Percentiles rank a stretch among this genome's conserved stretches.
Evolutionary conservation across 2,329 filamentous ascomycete genomes (phyloP).

Genomic region (Diaporthe ilicicola): DNA sequence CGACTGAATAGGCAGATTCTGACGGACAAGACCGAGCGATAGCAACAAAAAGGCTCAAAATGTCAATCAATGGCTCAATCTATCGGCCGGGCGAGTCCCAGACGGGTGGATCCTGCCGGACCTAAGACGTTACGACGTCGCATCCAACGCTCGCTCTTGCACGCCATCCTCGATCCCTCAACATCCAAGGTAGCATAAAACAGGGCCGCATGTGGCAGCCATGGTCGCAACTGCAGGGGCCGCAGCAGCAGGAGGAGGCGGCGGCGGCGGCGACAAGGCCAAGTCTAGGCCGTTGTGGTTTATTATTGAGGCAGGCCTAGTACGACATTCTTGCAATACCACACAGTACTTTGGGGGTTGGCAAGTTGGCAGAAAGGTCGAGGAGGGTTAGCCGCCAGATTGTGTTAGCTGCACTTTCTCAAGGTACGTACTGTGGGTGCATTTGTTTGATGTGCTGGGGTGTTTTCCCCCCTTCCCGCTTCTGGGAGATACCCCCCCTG

Average conservation of each 20-base stretch:
- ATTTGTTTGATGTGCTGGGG: no score
- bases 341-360: no score
- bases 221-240: conserved; percentile 5
- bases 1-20: no score
- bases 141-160: neutral
- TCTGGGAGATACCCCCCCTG: neutral
- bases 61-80: conserved; percentile 6
- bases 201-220: conserved; percentile 6
- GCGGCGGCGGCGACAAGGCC: neutral
- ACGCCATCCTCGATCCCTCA: neutral
- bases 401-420: no score
- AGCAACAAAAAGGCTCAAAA: neutral
- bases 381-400: no score
- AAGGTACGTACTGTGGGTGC: no score
- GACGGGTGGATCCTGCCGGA: conserved; percentile 29
- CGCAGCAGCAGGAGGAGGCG: neutral
- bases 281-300: neutral
- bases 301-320: neutral
- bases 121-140: conserved; percentile 11
- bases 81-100: conserved; percentile 19
- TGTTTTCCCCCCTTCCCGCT: no score
- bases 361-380: no score
- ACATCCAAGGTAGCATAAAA: neutral
- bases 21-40: neutral
- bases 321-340: no score